Evolutionary conservation across 305 asterid species (phyloP).

Genomic region (Rubia tinctorum): DNA sequence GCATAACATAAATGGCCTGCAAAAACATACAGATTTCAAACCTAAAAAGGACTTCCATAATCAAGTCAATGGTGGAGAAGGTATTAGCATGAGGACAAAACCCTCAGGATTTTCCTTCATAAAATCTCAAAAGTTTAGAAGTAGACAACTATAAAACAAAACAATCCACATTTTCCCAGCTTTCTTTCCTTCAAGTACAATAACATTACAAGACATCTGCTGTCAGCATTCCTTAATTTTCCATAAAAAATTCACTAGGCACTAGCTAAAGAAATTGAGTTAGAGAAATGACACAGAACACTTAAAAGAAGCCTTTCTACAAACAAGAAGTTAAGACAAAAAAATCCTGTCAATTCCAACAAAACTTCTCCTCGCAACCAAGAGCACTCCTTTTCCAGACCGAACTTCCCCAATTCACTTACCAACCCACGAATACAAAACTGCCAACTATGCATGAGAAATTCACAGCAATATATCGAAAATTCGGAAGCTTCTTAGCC

Average conservation of each 20-base stretch:
- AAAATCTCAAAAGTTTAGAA: background rate
- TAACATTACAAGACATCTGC: background rate
- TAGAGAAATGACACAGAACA: background rate
- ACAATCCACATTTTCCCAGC: background rate
- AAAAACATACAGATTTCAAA: background rate
- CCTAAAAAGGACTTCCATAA: background rate
- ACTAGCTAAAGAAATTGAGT: background rate
- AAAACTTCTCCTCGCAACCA: background rate
- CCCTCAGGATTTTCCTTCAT: background rate
- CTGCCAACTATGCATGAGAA: background rate
- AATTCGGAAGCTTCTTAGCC: background rate
- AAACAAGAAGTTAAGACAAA: conserved; percentile 1
- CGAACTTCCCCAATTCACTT: background rate
- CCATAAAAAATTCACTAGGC: background rate
- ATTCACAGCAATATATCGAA: background rate
- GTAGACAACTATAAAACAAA: background rate
- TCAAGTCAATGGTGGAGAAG: conserved; percentile 1
- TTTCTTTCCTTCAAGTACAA: background rate
- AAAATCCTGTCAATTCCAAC: background rate
- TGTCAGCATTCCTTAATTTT: background rate
- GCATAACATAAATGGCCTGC: background rate
- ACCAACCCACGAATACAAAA: background rate
- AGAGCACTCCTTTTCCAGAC: background rate
- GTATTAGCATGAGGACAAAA: background rate
- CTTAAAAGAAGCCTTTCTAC: background rate